Evolutionary conservation across 495 filamentous ascomycete genomes (phyloP).

Genomic region (Xylaria castorea): DNA sequence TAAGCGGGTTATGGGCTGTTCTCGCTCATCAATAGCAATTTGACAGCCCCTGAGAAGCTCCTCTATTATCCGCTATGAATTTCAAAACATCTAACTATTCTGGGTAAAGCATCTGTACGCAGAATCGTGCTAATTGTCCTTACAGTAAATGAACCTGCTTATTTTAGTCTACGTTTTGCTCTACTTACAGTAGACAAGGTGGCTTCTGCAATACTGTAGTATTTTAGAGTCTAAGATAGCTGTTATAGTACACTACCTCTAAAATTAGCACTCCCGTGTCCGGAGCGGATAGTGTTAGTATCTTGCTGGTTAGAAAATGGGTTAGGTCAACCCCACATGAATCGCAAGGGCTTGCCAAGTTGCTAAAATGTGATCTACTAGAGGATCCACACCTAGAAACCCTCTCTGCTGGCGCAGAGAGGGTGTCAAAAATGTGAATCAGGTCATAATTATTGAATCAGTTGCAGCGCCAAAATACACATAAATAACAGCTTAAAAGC

Average conservation of each 20-base stretch:
- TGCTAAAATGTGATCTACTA: neutral
- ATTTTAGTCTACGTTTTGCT: neutral
- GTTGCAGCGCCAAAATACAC: no score
- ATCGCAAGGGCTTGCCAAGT: neutral
- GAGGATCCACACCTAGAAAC: no score
- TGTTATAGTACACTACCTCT: neutral
- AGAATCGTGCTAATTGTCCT: neutral
- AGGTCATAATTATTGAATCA: no score
- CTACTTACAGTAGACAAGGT: neutral
- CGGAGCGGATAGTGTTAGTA: neutral
- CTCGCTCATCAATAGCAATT: slow-evolving; percentile 4
- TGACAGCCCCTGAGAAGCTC: slow-evolving; percentile 11
- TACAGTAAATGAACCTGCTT: neutral
- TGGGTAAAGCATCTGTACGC: neutral
- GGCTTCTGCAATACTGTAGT: neutral
- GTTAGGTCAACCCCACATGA: neutral
- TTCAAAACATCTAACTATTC: neutral
- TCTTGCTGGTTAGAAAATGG: neutral
- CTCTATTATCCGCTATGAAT: slow-evolving; percentile 5
- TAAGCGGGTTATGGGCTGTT: slow-evolving; percentile 23
- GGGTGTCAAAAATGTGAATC: no score
- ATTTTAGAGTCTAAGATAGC: neutral
- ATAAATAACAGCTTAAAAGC: no score
- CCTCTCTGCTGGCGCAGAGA: no score
- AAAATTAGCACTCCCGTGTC: neutral